Percentiles rank a stretch among this genome's conserved stretches.
phyloP scores from a whole-genome alignment of 495 filamentous ascomycete genomes.

The Podospora fimiseda region DNA sequence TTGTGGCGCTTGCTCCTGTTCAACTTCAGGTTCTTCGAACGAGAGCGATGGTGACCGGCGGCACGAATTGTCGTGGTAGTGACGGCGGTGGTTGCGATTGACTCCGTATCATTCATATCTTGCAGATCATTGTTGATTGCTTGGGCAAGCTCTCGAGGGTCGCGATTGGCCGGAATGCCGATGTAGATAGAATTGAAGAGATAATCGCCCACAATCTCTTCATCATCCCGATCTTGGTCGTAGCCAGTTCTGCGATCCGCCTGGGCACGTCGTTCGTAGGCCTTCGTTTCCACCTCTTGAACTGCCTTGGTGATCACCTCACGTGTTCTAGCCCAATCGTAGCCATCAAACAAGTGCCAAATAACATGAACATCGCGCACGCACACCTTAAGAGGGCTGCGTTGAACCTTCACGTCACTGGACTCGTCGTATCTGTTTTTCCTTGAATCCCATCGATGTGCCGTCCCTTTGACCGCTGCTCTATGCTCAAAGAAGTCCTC shows the following conservation, averaged over 20 bases:
- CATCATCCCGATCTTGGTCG: slow-evolving; percentile 61
- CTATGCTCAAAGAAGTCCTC: slow-evolving; percentile 73
- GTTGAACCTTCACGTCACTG: slow-evolving; percentile 54
- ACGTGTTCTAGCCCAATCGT: slow-evolving; percentile 86
- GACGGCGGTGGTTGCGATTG: slow-evolving; percentile 65
- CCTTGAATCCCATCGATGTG: slow-evolving; percentile 71
- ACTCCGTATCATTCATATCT: slow-evolving; percentile 82
- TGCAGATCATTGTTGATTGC: slow-evolving; percentile 86
- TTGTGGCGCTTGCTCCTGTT: slow-evolving; percentile 86
- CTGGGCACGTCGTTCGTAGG: slow-evolving; percentile 60
- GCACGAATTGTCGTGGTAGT: slow-evolving; percentile 54
- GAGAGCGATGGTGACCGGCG: slow-evolving; percentile 36
- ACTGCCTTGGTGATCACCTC: slow-evolving; percentile 83
- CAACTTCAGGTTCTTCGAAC: slow-evolving; percentile 60
- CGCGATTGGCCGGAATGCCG: slow-evolving; percentile 77
- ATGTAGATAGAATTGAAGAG: slow-evolving; percentile 99
- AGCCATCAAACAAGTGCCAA: slow-evolving; percentile 98
- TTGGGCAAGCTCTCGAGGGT: slow-evolving; percentile 69
- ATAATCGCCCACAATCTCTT: slow-evolving; percentile 82
- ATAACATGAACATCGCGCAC: slow-evolving; percentile 86
- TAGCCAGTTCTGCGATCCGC: slow-evolving; percentile 36
- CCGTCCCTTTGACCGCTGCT: slow-evolving; percentile 56
- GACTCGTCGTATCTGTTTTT: slow-evolving; percentile 64
- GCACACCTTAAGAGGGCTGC: slow-evolving; percentile 67
- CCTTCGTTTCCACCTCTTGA: slow-evolving; percentile 74